Base-by-base conservation (phyloP, 1,284 basidiomycete genomes). In the Malassezia vespertilionis region DNA sequence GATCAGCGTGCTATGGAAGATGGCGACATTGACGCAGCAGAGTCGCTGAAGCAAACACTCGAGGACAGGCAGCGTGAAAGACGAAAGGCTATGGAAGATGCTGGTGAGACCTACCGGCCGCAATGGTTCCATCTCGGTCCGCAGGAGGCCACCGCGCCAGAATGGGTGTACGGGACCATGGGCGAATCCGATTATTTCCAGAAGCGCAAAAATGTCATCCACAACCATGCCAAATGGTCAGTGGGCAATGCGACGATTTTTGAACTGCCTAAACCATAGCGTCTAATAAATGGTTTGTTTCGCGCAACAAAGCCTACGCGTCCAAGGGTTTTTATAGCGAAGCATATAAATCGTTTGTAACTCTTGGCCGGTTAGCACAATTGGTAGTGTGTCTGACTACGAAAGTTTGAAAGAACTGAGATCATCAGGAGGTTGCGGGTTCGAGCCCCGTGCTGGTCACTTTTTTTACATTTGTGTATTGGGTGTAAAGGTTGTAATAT, bases 1-100 rank as follows among this genome's bases (percentile, higher is more conserved):
- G 88, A 93, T 72, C 84, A 91, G 43, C 75, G 83, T 23, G 84
- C 86, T 4, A 75, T 90, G 34, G 89, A 93, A 70, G 79, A 84
- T 54, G 88, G 87, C 10, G 73, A 84, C 36, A 69, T 84, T 2
- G 82, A 86, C 49, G 62, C 74, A 36, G 87, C 88, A 2, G 88
- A 93, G 62, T 71, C 71, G 40, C 77, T 84, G 61, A 93, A 93
- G 73, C 70, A 74, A 22, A 75, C 77, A 24, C 73, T 91, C 10
- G 89, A 93, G 69, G 82, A 69, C 41, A 63, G 64, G 20, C 75
- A 76, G 56, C 63, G 75, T 4, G 54, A 55, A 14, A 57, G 72
- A 23, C 58, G 73, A 12, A 68, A 70, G 46, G 58, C 69, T 31
- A 44, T 70, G 79, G 68, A 72, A 76, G 50, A 42, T 3, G 45